Conservation (phyloP, 257 asterid species). For the Echium plantagineum region DNA sequence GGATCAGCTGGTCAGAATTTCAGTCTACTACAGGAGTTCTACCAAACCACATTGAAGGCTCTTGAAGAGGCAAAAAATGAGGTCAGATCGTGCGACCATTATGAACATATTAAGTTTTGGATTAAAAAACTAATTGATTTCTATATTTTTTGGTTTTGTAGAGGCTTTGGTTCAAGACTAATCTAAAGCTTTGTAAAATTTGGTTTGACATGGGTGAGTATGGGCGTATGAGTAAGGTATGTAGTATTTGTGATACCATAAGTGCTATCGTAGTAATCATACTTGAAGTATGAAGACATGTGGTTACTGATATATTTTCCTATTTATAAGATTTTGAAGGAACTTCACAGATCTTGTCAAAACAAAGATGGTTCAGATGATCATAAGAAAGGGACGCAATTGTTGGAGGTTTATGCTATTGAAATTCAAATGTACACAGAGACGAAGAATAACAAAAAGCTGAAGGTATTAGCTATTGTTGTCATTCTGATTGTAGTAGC, state of each 20-base stretch:
- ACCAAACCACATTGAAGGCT: conserved; percentile 84
- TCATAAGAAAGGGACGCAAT: background rate
- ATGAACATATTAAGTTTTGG: background rate
- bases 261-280: background rate
- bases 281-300: no score
- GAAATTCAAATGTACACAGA: conserved; percentile 98
- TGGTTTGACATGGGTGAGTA: conserved; percentile 96
- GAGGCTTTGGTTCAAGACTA: conserved; percentile 86
- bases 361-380: background rate
- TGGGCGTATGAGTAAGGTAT: conserved; percentile 45
- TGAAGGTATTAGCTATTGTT: conserved; percentile 45
- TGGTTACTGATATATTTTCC: conserved; percentile 7
- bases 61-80: conserved; percentile 99
- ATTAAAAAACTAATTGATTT: background rate
- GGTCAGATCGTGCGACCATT: conserved; percentile 32
- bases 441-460: conserved; percentile 92
- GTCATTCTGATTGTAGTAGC: background rate
- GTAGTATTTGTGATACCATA: conserved; percentile 2
- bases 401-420: conserved; percentile 78
- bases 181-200: conserved; percentile 93
- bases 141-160: conserved; percentile 4
- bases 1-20: conserved; percentile 96
- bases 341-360: background rate
- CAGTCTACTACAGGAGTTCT: conserved; percentile 74
- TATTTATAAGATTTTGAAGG: conserved; percentile 3